phyloP scores from a whole-genome alignment of 106 monocot genomes.

The Dendrobium nobile region DNA sequence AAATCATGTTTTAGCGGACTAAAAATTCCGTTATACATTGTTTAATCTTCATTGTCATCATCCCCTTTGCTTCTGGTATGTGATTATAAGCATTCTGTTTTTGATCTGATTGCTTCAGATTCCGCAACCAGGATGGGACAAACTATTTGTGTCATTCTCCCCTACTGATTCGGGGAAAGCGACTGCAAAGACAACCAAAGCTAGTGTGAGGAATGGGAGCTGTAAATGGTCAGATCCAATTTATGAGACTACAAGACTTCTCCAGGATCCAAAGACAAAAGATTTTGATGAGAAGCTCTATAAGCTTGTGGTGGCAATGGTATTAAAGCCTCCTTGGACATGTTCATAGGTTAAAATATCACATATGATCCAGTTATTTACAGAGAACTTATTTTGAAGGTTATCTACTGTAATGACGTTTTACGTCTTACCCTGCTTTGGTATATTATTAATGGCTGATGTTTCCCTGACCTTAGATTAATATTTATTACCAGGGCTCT shows the following conservation, averaged over 20 bases:
- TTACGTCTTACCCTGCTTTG: constrained; percentile 3
- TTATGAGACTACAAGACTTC: constrained; percentile 93
- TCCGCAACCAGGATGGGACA: constrained; percentile 98
- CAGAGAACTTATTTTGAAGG: constrained; percentile 9
- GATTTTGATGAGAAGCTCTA: constrained; percentile 90
- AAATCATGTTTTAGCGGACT: background rate
- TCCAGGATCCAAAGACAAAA: constrained; percentile 64
- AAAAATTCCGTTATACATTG: background rate
- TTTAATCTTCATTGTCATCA: background rate
- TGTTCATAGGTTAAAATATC: constrained; percentile 1
- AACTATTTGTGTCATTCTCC: constrained; percentile 82
- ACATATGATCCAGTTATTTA: constrained; percentile 1
- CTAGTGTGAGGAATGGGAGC: constrained; percentile 81
- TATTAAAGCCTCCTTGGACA: constrained; percentile 20
- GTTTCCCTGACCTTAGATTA: constrained; percentile 1
- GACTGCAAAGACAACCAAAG: constrained; percentile 84
- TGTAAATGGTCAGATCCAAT: constrained; percentile 99
- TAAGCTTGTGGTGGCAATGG: constrained; percentile 94
- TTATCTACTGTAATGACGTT: constrained; percentile 5
- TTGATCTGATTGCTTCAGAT: constrained; percentile 40
- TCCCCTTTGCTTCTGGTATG: background rate
- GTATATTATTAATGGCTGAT: background rate
- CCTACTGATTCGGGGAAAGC: constrained; percentile 70
- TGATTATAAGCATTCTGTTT: background rate
- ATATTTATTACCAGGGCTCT: constrained; percentile 52